Base-by-base conservation (phyloP, 1,284 basidiomycete genomes). In the Phenoliferia sp. region DNA sequence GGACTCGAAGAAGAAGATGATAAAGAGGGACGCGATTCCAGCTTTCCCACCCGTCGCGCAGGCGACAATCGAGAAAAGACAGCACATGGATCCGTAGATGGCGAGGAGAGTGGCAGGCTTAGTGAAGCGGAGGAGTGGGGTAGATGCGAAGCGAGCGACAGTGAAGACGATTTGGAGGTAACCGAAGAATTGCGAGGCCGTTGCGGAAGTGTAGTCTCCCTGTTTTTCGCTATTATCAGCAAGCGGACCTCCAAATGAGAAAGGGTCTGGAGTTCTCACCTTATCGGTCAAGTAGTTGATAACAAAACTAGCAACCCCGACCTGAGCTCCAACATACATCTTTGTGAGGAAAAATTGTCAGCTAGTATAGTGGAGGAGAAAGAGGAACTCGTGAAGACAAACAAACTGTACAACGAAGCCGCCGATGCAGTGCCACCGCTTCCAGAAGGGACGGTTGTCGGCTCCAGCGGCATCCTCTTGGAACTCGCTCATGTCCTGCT, bases 1-100 rank as follows among this genome's bases (percentile, higher is more conserved):
- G 10, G 85, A 87, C 78, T 89, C 88, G 79, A 89, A 90, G 83
- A 88, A 89, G 83, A 90, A 89, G 67, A 90, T 79, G 67, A 83
- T 77, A 78, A 88, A 89, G 65, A 89, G 76, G 78, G 84, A 86
- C 12, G 82, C 85, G 59, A 90, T 80, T 48, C 86, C 88, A 9
- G 82, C 80, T 66, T 80, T 80, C 19, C 87, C 86, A 7, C 82
- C 80, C 6, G 85, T 77, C 32, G 84, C 80, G 5, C 85, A 82
- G 57, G 85, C 82, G 61, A 84, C 79, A 67, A 88, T 78, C 64
- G 82, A 80, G 75, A 88, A 86, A 56, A 84, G 59, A 31, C 79
- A 79, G 75, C 85, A 87, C 55, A 80, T 80, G 58, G 84, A 58
- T 22, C 83, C 84, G 74, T 86, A 88, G 65, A 84, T 67, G 32